Base-by-base conservation (phyloP, 2,329 filamentous ascomycete species). In the Alternaria sp. region DNA sequence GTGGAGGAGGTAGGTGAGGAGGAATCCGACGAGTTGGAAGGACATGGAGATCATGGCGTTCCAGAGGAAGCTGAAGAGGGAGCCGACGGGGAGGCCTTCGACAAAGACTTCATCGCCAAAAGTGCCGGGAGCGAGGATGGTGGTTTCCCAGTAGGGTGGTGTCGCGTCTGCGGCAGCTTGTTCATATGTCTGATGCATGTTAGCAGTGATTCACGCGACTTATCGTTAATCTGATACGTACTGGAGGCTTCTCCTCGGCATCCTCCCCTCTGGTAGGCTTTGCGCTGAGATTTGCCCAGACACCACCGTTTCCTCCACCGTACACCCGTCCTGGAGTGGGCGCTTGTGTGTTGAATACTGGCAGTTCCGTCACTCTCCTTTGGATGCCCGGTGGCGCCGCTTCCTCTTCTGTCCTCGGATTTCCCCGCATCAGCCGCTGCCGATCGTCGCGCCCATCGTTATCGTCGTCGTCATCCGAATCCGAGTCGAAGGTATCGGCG, bases 131-230 rank as follows among this genome's bases (percentile, higher is more conserved):
- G 94, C 95, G 55, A 99, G 87, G 69, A 99, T 97, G 0, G 96
- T 98, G 6, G 96, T 99, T 84, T 99, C 96, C 96, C 96, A 99
- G 81, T 99, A 99, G 0, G 96, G 96, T 1, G 96, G 96, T 51
- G 96, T 96, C 23, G 93, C 91, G 80, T 99, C 96, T 45, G 95
- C 95, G 4, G 96, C 96, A 15, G 96, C 96, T 88, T 98, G 95
- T 86, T 99, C 96, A 80, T 99, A 99, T 36, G 95, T 94, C 93
- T 97, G 73, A 25, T 28, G 43, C 52, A 44, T 50, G 78, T 85
- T 76, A 84, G 81, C 71, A 71, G 46, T 46, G 40, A 25, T 28
- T 13, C 52, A 9, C 9, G 12, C 26, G 19, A 6, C 36, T 6
- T 10, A 17, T 12, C 47, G 43, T 5, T 11, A 56, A 54, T 26